Conservation (phyloP, 768 basidiomycete genomes). For the Psilocybe azurescens region DNA sequence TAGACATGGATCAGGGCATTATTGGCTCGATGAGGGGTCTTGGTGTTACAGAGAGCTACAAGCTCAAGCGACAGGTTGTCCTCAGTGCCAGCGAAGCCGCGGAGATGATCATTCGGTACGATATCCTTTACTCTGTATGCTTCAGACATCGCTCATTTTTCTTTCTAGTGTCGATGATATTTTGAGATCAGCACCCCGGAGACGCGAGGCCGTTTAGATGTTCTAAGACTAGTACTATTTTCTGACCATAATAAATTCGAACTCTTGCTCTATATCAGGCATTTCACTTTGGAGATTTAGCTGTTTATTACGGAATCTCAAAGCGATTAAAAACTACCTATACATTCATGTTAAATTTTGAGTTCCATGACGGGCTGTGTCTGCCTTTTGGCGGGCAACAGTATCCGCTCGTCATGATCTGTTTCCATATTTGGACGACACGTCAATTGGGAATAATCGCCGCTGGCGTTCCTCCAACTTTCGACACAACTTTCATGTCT, state of each 20-base stretch:
- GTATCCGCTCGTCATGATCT: neutral
- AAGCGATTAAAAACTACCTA: too few species aligned
- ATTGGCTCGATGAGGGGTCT: constrained; percentile 89
- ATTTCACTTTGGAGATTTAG: too few species aligned
- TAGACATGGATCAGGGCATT: constrained; percentile 88
- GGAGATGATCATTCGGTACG: constrained; percentile 96
- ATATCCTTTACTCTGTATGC: constrained; percentile 13
- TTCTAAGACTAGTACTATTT: neutral
- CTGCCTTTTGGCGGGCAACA: neutral
- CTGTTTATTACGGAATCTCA: too few species aligned
- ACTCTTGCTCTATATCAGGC: neutral
- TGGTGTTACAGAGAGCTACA: constrained; percentile 96
- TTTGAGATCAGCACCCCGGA: constrained; percentile 82
- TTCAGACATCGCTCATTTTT: neutral
- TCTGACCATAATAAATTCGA: neutral
- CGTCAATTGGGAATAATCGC: constrained; percentile 20
- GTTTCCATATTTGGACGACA: constrained; percentile 26
- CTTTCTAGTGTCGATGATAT: constrained; percentile 86
- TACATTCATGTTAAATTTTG: too few species aligned
- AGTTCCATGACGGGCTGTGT: neutral
- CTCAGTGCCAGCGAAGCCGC: constrained; percentile 94
- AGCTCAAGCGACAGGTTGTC: constrained; percentile 95
- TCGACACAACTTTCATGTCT: constrained; percentile 35
- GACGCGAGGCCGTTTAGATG: constrained; percentile 68
- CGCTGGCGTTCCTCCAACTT: constrained; percentile 5